A percentile compares a stretch with the other conserved stretches of the same genome.
phyloP scores from a whole-genome alignment of 106 monocot genomes.

The Dioscorea alata region DNA sequence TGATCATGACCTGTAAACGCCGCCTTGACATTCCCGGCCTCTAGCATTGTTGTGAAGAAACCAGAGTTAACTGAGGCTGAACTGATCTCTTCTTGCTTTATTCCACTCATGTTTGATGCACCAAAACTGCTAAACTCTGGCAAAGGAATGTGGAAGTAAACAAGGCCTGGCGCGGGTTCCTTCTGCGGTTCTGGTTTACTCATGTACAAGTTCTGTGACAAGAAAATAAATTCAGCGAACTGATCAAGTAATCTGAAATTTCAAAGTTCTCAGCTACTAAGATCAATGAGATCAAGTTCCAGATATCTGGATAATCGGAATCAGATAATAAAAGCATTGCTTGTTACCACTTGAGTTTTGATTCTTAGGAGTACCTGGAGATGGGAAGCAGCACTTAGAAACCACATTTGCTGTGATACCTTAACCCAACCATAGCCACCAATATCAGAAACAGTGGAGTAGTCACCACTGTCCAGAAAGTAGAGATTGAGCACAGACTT shows the following conservation, averaged over 20 bases:
- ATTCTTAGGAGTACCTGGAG: constrained; percentile 35
- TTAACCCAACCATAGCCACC: constrained; percentile 85
- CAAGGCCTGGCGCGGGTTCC: constrained; percentile 59
- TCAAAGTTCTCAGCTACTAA: too few species aligned
- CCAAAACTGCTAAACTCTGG: constrained; percentile 59
- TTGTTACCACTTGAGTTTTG: too few species aligned
- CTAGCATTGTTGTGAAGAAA: constrained; percentile 78
- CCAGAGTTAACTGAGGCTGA: constrained; percentile 80
- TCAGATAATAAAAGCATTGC: too few species aligned
- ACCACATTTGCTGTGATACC: constrained; percentile 88
- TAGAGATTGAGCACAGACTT: constrained; percentile 87
- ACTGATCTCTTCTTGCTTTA: constrained; percentile 71
- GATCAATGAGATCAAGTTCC: neutral
- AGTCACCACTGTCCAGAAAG: constrained; percentile 91
- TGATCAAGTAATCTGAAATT: too few species aligned
- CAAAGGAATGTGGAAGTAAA: constrained; percentile 89
- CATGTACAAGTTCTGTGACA: constrained; percentile 52
- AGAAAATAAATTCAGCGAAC: neutral
- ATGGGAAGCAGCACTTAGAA: constrained; percentile 50
- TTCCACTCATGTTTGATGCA: constrained; percentile 62
- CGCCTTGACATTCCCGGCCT: constrained; percentile 76
- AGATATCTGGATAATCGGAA: too few species aligned
- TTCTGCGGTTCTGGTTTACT: constrained; percentile 42
- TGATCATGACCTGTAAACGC: constrained; percentile 90
- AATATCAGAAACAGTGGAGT: constrained; percentile 53